These are phyloP conservation scores for Populus trichocarpa DNA, from an alignment of 441 rosid species.

Conservation along the genomic window DNA sequence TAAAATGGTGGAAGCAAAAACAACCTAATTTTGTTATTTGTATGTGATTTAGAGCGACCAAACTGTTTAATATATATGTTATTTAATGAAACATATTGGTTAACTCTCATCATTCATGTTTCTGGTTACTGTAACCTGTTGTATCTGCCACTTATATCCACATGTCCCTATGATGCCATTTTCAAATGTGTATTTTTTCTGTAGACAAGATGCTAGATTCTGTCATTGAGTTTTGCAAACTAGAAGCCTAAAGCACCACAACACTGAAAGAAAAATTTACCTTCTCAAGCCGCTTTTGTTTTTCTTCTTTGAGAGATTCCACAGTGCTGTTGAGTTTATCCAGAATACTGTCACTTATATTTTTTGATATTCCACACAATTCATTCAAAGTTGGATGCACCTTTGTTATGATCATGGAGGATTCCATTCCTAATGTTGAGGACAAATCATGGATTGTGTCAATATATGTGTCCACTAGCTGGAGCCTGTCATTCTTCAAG, in stretches of 20 bases:
- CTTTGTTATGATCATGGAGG: slow-evolving; percentile 93
- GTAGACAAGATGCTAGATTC: not conserved
- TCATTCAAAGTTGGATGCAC: slow-evolving; percentile 94
- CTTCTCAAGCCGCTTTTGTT: slow-evolving; percentile 78
- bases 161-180: not conserved
- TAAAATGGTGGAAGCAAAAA: slow-evolving; percentile 5
- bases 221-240: slow-evolving; percentile 4
- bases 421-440: slow-evolving; percentile 83
- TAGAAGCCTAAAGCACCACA: slow-evolving; percentile 11
- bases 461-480: slow-evolving; percentile 72
- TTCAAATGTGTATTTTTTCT: not conserved
- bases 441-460: slow-evolving; percentile 58
- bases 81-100: slow-evolving; percentile 8
- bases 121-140: not conserved
- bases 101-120: slow-evolving; percentile 17
- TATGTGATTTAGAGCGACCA: not conserved
- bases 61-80: slow-evolving; percentile 6
- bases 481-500: slow-evolving; percentile 76
- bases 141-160: not conserved
- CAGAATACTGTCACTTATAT: slow-evolving; percentile 81
- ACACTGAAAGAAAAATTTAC: slow-evolving; percentile 35
- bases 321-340: slow-evolving; percentile 77
- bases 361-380: slow-evolving; percentile 85
- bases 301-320: slow-evolving; percentile 78
- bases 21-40: not conserved